Base-by-base conservation (phyloP, 768 basidiomycete species). In the Lyophyllum shimeji region DNA sequence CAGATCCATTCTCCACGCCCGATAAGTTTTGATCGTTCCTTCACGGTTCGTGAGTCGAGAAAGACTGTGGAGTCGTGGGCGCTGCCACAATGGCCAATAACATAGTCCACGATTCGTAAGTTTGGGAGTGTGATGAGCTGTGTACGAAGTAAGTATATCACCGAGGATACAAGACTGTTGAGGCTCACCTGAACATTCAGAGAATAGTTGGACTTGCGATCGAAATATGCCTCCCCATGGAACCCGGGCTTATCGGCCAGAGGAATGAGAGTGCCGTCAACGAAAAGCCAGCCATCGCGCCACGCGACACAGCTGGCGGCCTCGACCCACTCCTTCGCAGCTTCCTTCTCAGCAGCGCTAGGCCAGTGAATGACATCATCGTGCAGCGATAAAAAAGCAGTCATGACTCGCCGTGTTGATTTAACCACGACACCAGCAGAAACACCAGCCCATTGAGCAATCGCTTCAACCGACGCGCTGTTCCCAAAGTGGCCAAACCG, bases 41-140 rank as follows among this genome's bases (percentile, higher is more conserved):
- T 21, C 24, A 48, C 59, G 12, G 66, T 43, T 1, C 57, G 34
- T 0, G 72, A 68, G 24, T 62, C 46, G 13, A 58, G 46, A 50
- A 56, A 75, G 3, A 65, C 72, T 7, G 70, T 69, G 0, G 74
- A 46, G 52, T 75, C 69, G 59, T 76, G 69, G 0, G 67, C 65
- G 46, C 69, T 71, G 20, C 70, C 68, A 21, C 62, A 62, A 57
- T 61, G 60, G 11, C 71, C 74, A 65, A 58, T 59, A 7, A 47
- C 56, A 55, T 57, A 73, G 57, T 75, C 69, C 25, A 76, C 66
- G 45, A 76, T 73, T 13, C 62, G 61, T 1, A 76, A 63, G 53
- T 75, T 72, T 3, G 72, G 71, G 3, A 73, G 54, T 3, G 67
- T 67, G 12, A 63, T 61, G 57, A 58, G 66, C 77, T 69, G 66